A percentile compares a stretch with the other conserved stretches of the same genome.
phyloP scores from a whole-genome alignment of 345 rosid genomes.

The Hypericum perforatum region DNA sequence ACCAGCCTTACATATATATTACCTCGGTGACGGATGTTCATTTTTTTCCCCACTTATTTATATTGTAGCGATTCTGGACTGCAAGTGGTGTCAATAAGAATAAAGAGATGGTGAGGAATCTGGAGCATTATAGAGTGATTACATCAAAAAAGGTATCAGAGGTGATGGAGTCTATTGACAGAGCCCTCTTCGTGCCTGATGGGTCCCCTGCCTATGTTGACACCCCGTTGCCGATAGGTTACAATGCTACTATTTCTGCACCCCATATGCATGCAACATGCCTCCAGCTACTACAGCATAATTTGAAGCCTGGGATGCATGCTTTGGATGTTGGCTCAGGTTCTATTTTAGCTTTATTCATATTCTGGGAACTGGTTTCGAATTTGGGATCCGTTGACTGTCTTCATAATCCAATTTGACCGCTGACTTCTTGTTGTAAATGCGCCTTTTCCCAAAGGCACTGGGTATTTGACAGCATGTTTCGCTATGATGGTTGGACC shows the following conservation, averaged over 20 bases:
- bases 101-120: constrained; percentile 58
- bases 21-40: no score
- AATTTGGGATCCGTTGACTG: no score
- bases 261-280: constrained; percentile 99
- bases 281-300: constrained; percentile 66
- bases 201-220: constrained; percentile 68
- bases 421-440: not conserved
- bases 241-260: constrained; percentile 95
- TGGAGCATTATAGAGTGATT: constrained; percentile 56
- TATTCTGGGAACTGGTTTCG: no score
- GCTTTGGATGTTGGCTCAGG: constrained; percentile 99
- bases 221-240: constrained; percentile 80
- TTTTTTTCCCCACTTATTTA: no score
- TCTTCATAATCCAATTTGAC: not conserved
- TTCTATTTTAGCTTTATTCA: constrained; percentile 12
- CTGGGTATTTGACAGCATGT: constrained; percentile 91
- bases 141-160: constrained; percentile 56
- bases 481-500: constrained; percentile 89
- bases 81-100: constrained; percentile 43
- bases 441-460: constrained; percentile 36
- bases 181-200: constrained; percentile 71
- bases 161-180: constrained; percentile 79
- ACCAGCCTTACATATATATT: no score
- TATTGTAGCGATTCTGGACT: constrained; percentile 35
- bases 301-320: constrained; percentile 84